phyloP scores from a whole-genome alignment of 805 yeast genomes.

The Citeromyces nyonsensis region DNA sequence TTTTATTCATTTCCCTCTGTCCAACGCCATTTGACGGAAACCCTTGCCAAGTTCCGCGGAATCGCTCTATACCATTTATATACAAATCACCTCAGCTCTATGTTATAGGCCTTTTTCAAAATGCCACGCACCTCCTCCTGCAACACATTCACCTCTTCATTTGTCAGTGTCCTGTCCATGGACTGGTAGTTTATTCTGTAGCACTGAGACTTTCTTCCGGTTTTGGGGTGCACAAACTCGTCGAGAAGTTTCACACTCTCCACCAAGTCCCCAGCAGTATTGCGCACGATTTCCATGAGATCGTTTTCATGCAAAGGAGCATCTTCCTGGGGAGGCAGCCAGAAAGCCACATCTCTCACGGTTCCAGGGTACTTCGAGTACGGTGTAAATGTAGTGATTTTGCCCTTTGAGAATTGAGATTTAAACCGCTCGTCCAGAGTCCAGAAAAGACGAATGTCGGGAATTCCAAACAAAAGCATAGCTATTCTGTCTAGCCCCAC shows the following conservation, averaged over 20 bases:
- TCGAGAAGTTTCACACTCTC: conserved; percentile 76
- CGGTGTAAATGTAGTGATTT: conserved; percentile 63
- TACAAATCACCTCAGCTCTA: conserved; percentile 28
- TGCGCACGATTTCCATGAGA: conserved; percentile 83
- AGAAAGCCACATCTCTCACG: conserved; percentile 78
- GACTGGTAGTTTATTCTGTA: conserved; percentile 88
- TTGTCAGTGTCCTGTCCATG: conserved; percentile 85
- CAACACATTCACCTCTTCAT: conserved; percentile 63
- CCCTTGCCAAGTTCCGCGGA: too few species aligned
- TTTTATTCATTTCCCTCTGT: too few species aligned
- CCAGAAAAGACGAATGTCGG: conserved; percentile 93
- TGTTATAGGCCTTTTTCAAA: conserved; percentile 33
- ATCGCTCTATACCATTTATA: not conserved
- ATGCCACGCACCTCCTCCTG: conserved; percentile 50
- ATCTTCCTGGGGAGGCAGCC: conserved; percentile 39
- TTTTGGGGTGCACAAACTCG: conserved; percentile 75
- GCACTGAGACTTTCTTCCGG: conserved; percentile 63
- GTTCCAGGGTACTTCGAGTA: conserved; percentile 88
- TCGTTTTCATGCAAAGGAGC: conserved; percentile 65
- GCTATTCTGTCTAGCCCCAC: conserved; percentile 91
- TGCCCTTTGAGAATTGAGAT: conserved; percentile 51
- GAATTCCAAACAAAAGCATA: conserved; percentile 88
- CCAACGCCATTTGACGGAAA: too few species aligned
- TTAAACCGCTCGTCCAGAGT: conserved; percentile 64
- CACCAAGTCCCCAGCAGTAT: conserved; percentile 72